Conservation (phyloP, 2,329 filamentous ascomycete species). For the Sporothrix curviconia region DNA sequence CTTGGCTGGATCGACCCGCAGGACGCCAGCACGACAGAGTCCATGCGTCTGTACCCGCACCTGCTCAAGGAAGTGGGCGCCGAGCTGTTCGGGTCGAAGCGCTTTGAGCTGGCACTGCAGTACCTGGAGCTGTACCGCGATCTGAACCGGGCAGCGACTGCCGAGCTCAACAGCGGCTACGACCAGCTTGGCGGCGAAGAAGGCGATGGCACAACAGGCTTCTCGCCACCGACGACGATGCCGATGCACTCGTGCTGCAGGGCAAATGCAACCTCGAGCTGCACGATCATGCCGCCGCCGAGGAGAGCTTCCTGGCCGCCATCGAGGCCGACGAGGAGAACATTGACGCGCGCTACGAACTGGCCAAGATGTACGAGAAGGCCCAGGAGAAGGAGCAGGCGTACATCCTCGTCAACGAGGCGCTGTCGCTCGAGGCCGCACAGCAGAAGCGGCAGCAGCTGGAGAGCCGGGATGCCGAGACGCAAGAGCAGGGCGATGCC, state of each 20-base stretch:
- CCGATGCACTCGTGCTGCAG: conserved; percentile 47
- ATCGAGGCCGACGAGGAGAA: conserved; percentile 65
- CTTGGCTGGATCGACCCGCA: conserved; percentile 64
- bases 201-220: no score
- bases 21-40: conserved; percentile 41
- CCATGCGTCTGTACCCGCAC: conserved; percentile 63
- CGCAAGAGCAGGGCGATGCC: conserved; percentile 7
- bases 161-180: neutral
- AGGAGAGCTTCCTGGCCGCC: conserved; percentile 69
- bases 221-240: conserved; percentile 33
- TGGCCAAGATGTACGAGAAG: conserved; percentile 80
- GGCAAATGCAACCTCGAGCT: conserved; percentile 64
- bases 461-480: neutral
- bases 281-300: conserved; percentile 60
- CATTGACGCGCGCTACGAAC: conserved; percentile 68
- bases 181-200: neutral
- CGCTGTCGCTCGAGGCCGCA: conserved; percentile 56
- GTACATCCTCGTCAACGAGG: conserved; percentile 68
- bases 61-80: conserved; percentile 64
- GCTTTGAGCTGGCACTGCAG: conserved; percentile 38
- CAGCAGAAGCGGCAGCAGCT: conserved; percentile 28
- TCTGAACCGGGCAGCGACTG: conserved; percentile 33
- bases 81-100: conserved; percentile 37
- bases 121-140: conserved; percentile 52
- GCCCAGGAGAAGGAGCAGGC: conserved; percentile 68